Evolutionary conservation across 169 alveolate species (phyloP).

Genomic region (Perkinsus marinus): DNA sequence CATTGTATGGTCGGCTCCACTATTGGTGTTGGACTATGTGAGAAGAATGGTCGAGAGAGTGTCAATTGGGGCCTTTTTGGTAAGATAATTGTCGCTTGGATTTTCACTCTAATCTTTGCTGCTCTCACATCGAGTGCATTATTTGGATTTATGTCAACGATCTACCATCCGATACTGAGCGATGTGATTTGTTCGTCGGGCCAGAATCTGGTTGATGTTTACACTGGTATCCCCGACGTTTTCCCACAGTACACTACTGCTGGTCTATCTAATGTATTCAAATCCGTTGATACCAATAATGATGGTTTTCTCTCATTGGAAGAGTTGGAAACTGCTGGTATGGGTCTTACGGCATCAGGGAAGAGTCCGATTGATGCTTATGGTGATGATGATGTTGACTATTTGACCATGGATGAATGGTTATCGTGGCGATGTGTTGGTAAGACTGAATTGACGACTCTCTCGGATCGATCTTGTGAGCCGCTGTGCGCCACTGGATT

Average conservation of each 20-base stretch:
- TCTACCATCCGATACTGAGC: too few relatives aligned
- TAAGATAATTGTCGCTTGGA: slow-evolving; percentile 15
- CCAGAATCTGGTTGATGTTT: too few relatives aligned
- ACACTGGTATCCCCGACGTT: too few relatives aligned
- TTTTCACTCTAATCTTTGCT: slow-evolving; percentile 15
- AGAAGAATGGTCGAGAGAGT: not conserved
- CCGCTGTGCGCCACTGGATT: not conserved
- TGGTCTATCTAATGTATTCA: too few relatives aligned
- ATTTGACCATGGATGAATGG: not conserved
- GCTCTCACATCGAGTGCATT: not conserved
- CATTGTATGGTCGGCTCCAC: slow-evolving; percentile 64
- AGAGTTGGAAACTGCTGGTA: not conserved
- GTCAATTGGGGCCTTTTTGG: slow-evolving; percentile 22
- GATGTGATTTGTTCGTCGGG: too few relatives aligned
- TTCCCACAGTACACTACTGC: too few relatives aligned
- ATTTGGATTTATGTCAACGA: too few relatives aligned
- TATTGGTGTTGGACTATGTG: slow-evolving; percentile 59
- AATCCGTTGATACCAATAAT: too few relatives aligned
- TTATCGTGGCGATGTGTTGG: not conserved
- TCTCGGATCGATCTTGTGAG: not conserved
- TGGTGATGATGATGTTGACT: not conserved
- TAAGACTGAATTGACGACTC: not conserved
- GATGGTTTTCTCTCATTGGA: not conserved
- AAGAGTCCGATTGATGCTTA: not conserved
- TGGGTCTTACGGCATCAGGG: not conserved